Evolutionary conservation across 345 rosid genomes (phyloP), one percentile per base, ranked within the genome.

Genomic region (Carallia brachiata): DNA sequence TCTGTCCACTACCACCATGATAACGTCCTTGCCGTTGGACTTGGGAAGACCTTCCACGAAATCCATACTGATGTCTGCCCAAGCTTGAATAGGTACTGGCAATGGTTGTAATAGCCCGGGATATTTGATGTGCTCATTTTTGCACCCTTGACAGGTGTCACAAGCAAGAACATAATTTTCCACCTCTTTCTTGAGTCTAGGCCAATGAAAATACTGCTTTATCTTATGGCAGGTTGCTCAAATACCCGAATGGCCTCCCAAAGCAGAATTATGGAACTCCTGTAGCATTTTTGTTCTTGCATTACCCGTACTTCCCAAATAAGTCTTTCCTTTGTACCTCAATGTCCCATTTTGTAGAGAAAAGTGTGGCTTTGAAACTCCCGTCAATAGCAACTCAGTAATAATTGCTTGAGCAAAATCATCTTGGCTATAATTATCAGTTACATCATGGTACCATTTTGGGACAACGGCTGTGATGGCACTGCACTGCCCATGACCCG

Each of bases 381-480:
- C 40, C 0, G 2, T 2, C 9, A 40, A 0, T 0, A 13, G 2
- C 2, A 9, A 3, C 2, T 40, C 13, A 8, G 6, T 40, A 0
- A 40, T 9, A 4, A 40, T 8, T 2, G 8, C 48, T 0, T 10
- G 1, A 40, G 10, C 48, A 23, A 23, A 23, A 23, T 23, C 10
- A 8, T 0, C 10, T 1, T 10, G 4, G 8, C 48, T 10, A 7
- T 39, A 7, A 8, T 2, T 9, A 9, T 2, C 10, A 1, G 2
- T 9, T 0, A 40, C 6, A 1, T 40, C 48, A 3, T 10, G 8
- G 0, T 40, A 9, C 48, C 15, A 40, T 0, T 8, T 6, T 1
- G 0, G 2, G 0, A 40, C 0, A 8, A 2, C 13, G 9, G 2
- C 9, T 7, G 2, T 7, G 1, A 7, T 40, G n/a, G 0, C 2